Conservation (phyloP, 2,329 filamentous ascomycete species). For the Chrysosporium keratinophilum region DNA sequence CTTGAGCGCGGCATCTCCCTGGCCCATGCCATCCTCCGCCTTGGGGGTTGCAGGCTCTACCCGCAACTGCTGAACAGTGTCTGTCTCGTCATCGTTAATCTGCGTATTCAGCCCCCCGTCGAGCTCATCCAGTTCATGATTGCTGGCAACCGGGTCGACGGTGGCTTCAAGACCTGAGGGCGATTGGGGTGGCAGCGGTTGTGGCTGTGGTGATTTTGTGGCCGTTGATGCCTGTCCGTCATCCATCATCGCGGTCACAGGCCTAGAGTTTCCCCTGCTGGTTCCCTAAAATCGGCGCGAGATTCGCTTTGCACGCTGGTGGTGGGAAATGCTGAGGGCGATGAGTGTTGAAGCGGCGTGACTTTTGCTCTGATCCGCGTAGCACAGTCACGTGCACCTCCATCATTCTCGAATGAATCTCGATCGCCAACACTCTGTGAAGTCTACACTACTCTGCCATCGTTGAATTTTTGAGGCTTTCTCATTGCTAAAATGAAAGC, state of each 20-base stretch:
- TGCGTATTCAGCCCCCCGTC: neutral
- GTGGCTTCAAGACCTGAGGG: neutral
- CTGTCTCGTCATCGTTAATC: neutral
- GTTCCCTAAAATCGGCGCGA: slow-evolving; percentile 10
- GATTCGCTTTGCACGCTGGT: neutral
- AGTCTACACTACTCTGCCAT: too few relatives aligned
- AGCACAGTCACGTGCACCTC: neutral
- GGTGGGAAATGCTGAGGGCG: neutral
- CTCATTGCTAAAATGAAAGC: too few relatives aligned
- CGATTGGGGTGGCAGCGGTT: neutral
- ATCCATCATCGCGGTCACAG: neutral
- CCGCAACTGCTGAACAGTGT: neutral
- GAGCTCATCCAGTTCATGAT: neutral
- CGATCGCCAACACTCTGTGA: too few relatives aligned
- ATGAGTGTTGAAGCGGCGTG: slow-evolving; percentile 13
- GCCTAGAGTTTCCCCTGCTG: neutral
- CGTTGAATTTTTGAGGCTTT: too few relatives aligned
- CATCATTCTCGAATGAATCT: too few relatives aligned
- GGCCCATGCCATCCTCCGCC: neutral
- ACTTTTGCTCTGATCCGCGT: slow-evolving; percentile 10
- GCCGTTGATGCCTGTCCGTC: neutral
- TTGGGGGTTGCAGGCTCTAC: neutral
- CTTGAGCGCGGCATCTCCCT: neutral
- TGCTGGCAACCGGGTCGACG: neutral
- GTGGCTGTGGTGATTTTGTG: neutral